Evolutionary conservation across 805 yeast genomes (phyloP), one percentile per base, ranked within the genome.

Genomic region (Spathaspora arborariae): DNA sequence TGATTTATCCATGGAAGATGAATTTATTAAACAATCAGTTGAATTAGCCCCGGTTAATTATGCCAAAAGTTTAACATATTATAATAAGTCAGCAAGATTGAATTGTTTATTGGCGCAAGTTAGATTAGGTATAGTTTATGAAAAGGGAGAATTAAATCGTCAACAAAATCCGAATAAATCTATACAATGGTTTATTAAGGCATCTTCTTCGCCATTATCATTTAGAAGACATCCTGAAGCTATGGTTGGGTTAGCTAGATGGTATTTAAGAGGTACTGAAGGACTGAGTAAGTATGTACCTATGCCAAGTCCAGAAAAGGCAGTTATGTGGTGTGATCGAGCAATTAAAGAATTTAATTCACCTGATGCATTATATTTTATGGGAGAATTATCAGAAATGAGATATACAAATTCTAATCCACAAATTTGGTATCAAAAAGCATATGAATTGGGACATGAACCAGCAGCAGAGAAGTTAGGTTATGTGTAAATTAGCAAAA

Each of bases 171-270:
- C 75, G 15, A 62, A 56, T 53, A 72, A 72, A 52, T 71, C 76
- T 16, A 65, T 72, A 39, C 76, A 70, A 47, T 72, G 77, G 77
- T 72, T 62, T 50, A 56, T 69, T 52, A 68, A 65, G 56, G 75
- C 76, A 1, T 60, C 70, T 2, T 59, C 67, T 13, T 67, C 73
- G 13, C 73, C 75, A 18, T 54, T 72, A 20, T 58, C 63, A 13
- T 69, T 64, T 57, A 63, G 59, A 46, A 60, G 75, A 46, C 74
- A 69, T 48, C 74, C 75, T 0, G 76, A 72, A 44, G 76, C 77
- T 6, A 70, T 72, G 74, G 53, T 71, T 43, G 77, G 77, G 0
- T 62, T 72, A 50, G 58, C 68, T 34, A 59, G 76, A 45, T 72
- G 77, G 77, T 61, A 58, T 44, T 52, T 70, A 47, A 52, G 49